phyloP scores from a whole-genome alignment of 257 asterid genomes.

The Paulownia fortunei region DNA sequence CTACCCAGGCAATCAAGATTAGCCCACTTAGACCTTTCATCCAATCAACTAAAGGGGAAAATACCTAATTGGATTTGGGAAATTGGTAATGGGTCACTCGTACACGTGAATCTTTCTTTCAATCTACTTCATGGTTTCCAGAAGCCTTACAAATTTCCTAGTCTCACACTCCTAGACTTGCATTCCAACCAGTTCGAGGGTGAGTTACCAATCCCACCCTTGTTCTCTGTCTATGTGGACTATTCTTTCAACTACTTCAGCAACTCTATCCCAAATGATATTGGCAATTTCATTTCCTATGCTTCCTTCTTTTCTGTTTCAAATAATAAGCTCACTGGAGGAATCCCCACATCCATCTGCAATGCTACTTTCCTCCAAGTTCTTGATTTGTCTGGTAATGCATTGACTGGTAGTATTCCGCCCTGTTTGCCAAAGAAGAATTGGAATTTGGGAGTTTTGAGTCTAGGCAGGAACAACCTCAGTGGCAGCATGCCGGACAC shows the following conservation, averaged over 20 bases:
- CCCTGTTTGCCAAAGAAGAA: conserved; percentile 25
- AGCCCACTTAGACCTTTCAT: conserved; percentile 41
- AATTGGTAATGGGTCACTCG: not conserved
- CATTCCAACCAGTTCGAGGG: too few relatives aligned
- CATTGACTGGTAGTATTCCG: conserved; percentile 47
- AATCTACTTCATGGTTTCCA: conserved; percentile 38
- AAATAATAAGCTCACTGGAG: conserved; percentile 41
- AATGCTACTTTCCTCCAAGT: conserved; percentile 30
- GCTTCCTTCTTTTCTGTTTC: conserved; percentile 38
- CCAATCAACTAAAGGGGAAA: conserved; percentile 40
- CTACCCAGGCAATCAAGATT: conserved; percentile 20
- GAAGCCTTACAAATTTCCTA: conserved; percentile 28
- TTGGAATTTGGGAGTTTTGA: conserved; percentile 32
- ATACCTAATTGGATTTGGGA: conserved; percentile 53
- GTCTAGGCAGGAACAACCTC: conserved; percentile 44
- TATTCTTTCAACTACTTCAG: conserved; percentile 17
- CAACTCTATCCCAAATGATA: not conserved
- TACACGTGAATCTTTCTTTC: conserved; percentile 33
- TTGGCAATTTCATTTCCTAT: not conserved
- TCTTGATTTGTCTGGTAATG: conserved; percentile 55
- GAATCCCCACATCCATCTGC: conserved; percentile 54
- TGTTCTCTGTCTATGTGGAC: too few relatives aligned
- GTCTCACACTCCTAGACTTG: too few relatives aligned
- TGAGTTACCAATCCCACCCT: too few relatives aligned
- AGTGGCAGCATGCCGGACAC: conserved; percentile 43